phyloP scores from a whole-genome alignment of 2,329 filamentous ascomycete genomes.

The Alternaria triticina region DNA sequence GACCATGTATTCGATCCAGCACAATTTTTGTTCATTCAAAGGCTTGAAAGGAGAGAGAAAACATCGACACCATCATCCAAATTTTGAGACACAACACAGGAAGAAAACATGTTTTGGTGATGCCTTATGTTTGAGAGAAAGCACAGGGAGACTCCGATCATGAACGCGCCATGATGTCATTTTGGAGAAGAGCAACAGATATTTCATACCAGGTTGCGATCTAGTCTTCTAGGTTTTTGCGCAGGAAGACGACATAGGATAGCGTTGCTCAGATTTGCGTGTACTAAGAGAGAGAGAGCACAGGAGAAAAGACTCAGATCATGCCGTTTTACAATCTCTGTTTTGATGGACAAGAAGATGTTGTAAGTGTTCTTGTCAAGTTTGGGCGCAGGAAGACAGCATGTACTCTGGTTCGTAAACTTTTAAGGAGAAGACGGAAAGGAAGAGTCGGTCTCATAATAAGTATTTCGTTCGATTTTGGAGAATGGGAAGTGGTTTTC shows the following conservation, averaged over 20 bases:
- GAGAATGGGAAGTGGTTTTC: background rate
- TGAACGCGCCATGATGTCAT: background rate
- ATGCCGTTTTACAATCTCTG: too few species aligned
- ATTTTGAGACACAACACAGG: too few species aligned
- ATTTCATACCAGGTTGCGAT: background rate
- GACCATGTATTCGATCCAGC: accelerated
- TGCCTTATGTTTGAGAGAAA: too few species aligned
- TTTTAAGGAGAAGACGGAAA: background rate
- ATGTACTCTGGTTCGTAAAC: too few species aligned
- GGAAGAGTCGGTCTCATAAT: background rate
- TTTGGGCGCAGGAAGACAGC: background rate
- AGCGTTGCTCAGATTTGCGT: too few species aligned
- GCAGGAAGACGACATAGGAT: background rate
- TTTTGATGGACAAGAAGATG: background rate
- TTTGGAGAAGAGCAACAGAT: background rate
- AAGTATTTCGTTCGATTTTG: too few species aligned
- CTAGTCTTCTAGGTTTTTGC: too few species aligned
- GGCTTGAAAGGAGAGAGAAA: background rate
- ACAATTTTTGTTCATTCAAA: accelerated
- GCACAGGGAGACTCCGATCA: background rate
- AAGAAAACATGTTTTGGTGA: too few species aligned
- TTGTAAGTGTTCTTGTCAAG: background rate
- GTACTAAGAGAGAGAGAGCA: too few species aligned
- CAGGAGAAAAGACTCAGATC: background rate
- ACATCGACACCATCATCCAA: too few species aligned